Evolutionary conservation across 306 rosid species (phyloP), one percentile per base, ranked within the genome.

Genomic region (Lathyrus sativus): DNA sequence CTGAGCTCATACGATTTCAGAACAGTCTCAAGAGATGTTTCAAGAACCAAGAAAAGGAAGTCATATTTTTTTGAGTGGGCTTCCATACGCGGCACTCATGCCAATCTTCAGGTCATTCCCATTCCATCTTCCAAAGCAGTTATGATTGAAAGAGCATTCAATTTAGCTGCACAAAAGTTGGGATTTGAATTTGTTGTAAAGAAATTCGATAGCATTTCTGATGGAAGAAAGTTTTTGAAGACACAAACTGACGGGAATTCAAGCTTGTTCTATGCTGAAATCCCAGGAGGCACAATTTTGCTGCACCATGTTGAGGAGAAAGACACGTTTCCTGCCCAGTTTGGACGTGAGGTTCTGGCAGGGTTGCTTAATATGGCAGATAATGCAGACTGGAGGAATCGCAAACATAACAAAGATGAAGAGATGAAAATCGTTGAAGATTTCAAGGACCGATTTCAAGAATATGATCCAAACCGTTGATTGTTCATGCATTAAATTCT

Each of bases 291-390:
- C 56, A 78, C 84, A 72, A 57, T 83, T 57, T 69, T 93, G 13
- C 82, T 87, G 41, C 97, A 90, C 76, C 71, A 62, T 43, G 78
- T 88, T 75, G 95, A 86, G 60, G 92, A 86, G 68, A 85, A 75
- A 15, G 97, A 84, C 80, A 86, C 12, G 65, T 93, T 93, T 78
- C 88, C 96, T 12, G 88, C 84, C 11, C 99, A 93, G 61, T 93
- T 93, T 87, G 99, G 99, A 59, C 99, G 99, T 0, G 97, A 93
- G 97, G 96, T 93, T 80, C 49, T 90, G 69, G 89, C 99, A 0
- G 99, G 99, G 55, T 82, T 93, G 80, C 92, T 93, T 59, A 88
- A 86, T 78, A 86, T 82, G 84, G 97, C 99, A 59, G 90, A 88
- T 55, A 86, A 83, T 76, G 95, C 96, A 29, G 90, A 93, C 80